Percentiles rank a stretch among this genome's conserved stretches.
phyloP scores from a whole-genome alignment of 164 flowering plant species.

The Berberis thunbergii region DNA sequence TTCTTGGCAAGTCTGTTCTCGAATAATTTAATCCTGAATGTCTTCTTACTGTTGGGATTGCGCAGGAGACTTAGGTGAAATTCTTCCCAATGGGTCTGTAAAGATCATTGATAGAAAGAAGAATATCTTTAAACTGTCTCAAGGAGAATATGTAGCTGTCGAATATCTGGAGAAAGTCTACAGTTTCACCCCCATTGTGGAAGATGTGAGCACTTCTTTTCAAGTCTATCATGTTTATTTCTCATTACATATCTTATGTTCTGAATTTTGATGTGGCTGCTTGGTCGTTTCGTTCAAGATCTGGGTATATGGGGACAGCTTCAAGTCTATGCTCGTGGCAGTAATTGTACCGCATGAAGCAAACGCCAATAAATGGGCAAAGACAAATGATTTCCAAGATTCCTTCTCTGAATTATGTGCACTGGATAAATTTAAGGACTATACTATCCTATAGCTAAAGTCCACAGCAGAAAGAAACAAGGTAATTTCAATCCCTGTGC shows the following conservation, averaged over 20 bases:
- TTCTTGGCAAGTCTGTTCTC: background rate
- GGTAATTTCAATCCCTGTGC: slow-evolving; percentile 27
- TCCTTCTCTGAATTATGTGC: slow-evolving; percentile 50
- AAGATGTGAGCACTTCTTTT: slow-evolving; percentile 54
- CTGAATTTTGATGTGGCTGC: background rate
- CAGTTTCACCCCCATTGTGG: slow-evolving; percentile 49
- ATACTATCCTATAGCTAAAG: slow-evolving; percentile 60
- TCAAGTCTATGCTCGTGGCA: slow-evolving; percentile 74
- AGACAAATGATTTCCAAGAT: slow-evolving; percentile 37
- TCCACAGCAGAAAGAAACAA: slow-evolving; percentile 58
- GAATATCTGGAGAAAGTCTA: slow-evolving; percentile 83
- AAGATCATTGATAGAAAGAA: slow-evolving; percentile 90
- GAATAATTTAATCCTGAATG: background rate
- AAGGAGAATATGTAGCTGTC: slow-evolving; percentile 93
- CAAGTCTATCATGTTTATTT: background rate
- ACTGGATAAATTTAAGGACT: slow-evolving; percentile 37
- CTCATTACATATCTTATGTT: background rate
- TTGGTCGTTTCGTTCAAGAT: slow-evolving; percentile 33
- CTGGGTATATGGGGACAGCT: slow-evolving; percentile 92
- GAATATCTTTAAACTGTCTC: slow-evolving; percentile 89
- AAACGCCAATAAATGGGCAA: slow-evolving; percentile 61
- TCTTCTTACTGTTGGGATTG: background rate
- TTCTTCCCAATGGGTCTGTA: slow-evolving; percentile 69
- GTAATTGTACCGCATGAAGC: slow-evolving; percentile 69
- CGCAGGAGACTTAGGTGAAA: slow-evolving; percentile 91